Conservation (phyloP, 2,329 filamentous ascomycete genomes). For the Penicillium crustosum region DNA sequence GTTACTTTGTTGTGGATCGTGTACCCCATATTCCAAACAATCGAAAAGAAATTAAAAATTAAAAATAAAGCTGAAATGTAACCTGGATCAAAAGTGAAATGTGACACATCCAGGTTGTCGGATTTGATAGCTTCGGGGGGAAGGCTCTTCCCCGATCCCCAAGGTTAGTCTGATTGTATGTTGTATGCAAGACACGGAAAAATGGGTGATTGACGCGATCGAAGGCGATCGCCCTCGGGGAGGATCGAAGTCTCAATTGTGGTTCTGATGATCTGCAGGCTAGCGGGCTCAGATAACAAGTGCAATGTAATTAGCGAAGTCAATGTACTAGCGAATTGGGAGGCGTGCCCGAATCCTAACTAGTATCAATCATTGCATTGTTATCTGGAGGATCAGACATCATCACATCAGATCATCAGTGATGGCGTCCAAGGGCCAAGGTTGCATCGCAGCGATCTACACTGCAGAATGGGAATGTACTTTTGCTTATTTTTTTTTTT, state of each 20-base stretch:
- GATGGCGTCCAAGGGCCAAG: constrained; percentile 3
- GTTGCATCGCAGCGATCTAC: constrained; percentile 7
- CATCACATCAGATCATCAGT: not conserved
- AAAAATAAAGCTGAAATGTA: not conserved
- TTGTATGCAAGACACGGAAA: constrained; percentile 18
- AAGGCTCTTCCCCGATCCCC: constrained; percentile 19
- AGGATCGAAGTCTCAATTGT: constrained; percentile 5
- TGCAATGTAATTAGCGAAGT: not conserved
- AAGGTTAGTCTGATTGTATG: constrained; percentile 15
- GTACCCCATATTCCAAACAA: constrained; percentile 4
- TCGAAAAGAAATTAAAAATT: not conserved
- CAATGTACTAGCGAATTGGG: not conserved
- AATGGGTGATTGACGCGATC: constrained; percentile 14
- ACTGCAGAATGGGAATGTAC: constrained; percentile 11
- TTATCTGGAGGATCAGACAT: constrained; percentile 4
- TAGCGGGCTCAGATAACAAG: constrained; percentile 1
- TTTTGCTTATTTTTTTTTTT: not conserved
- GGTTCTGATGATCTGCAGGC: constrained; percentile 9
- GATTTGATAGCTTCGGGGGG: constrained; percentile 23
- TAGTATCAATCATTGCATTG: constrained; percentile 5
- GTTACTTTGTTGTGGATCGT: constrained; percentile 10
- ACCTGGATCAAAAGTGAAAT: constrained; percentile 17
- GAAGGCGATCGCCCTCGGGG: constrained; percentile 3
- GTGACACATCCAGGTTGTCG: constrained; percentile 22
- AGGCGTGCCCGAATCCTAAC: not conserved